Base-by-base conservation (phyloP, 2,329 filamentous ascomycete genomes). In the Monosporascus sp. region DNA sequence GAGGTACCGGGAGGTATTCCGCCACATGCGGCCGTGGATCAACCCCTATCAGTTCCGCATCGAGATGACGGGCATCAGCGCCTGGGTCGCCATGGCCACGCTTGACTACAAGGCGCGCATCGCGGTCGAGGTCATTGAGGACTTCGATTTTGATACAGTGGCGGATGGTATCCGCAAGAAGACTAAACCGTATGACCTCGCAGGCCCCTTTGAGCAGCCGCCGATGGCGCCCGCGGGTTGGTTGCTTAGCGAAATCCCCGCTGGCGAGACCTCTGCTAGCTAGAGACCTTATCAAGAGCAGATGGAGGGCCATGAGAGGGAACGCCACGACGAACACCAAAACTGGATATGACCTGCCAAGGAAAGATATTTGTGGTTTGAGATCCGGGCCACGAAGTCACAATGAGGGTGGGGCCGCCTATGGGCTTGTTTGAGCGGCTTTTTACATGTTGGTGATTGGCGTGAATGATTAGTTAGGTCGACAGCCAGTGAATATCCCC, bases 61-160 rank as follows among this genome's bases (percentile, higher is more conserved):
- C 15, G 63, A 66, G 53, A 60, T 65, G 63, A 49, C 62, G 2
- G 64, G 64, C 5, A 65, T 66, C 52, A 56, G 55, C 41, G 63
- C 64, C 46, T 66, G 61, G 62, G 24, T 54, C 25, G 48, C 63
- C 15, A 65, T 66, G 64, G 56, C 60, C 3, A 44, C 57, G 8
- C 51, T 63, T 37, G 56, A 60, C 38, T 66, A 53, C 46, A 54
- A 65, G 37, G 64, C 63, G 6, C 63, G 64, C 41, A 59, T 66
- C 51, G 20, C 54, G 4, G 58, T 66, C 9, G 62, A 66, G 54
- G 42, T 44, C 6, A 34, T 65, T 8, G 58, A 59, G 4, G 50
- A 54, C 18, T 24, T 38, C 3, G 37, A 47, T n/a, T 51, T 42
- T 15, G 53, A 59, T 1, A 53, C 65, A 5, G 55, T 54, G 9